Evolutionary conservation across 805 yeast genomes (phyloP), one percentile per base, ranked within the genome.

Genomic region (Blastobotrys muscicola): DNA sequence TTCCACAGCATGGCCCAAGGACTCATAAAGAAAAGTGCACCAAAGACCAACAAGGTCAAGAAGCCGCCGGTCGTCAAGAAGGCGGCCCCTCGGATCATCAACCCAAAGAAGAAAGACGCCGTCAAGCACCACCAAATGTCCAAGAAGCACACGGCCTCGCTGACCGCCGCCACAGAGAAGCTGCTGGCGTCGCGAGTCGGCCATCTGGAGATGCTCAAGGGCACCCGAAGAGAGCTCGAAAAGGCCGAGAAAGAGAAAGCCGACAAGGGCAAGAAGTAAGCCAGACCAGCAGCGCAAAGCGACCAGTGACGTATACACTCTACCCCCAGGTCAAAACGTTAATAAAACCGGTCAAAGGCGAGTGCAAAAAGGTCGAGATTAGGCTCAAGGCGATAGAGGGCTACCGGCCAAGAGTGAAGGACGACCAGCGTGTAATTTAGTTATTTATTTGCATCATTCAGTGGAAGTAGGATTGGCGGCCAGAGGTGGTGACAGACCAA

Each of bases 121-220:
- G 68, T 70, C 35, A 74, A 71, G 46, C 66, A 78, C 49, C 70
- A 72, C 45, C 76, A 76, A 52, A 65, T 82, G 45, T 67, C 72
- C 41, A 81, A 79, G 60, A 68, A 71, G 34, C 83, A 76, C 57
- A 61, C 69, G 33, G 72, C 76, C 2, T 75, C 70, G 52, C 76
- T 68, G 59, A 69, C 65, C 39, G 58, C 76, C 3, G 69, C 75
- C 35, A 90, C 97, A 2, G 98, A 90, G 65, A 86, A 78, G 65
- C 70, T 86, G 45, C 77, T 90, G 52, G 80, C 97, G 1, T 72
- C 94, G 45, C 75, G 90, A 60, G 97, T 90, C 6, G 98, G 98
- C 20, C 97, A 90, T 62, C 71, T 90, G 55, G 98, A 90, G 66
- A 61, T 90, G 33, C 68, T 90, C 50, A 87, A 85, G 62, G 98